phyloP scores from a whole-genome alignment of 2,329 filamentous ascomycete species.

The Calonectria crousiana region DNA sequence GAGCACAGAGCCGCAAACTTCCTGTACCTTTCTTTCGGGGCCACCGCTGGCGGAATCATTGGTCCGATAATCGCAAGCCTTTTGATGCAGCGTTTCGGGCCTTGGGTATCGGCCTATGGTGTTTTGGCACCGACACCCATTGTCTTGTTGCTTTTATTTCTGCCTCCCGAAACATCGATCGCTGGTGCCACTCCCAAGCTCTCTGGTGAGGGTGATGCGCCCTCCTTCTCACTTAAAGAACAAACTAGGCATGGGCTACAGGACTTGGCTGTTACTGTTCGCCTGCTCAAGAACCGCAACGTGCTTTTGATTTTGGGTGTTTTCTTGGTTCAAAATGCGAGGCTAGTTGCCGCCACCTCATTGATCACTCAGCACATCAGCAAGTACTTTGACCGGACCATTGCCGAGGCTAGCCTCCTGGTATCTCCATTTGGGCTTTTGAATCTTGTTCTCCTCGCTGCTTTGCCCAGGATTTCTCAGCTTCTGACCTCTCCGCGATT shows the following conservation, averaged over 20 bases:
- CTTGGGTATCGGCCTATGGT: not conserved
- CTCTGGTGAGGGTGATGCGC: not conserved
- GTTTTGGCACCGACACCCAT: not conserved
- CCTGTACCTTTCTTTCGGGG: not conserved
- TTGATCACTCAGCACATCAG: not conserved
- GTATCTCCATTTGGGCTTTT: not conserved
- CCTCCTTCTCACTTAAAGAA: not conserved
- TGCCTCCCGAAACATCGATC: not conserved
- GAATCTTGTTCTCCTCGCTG: not conserved
- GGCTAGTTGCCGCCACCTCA: not conserved
- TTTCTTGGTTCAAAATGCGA: not conserved
- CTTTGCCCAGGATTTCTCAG: not conserved
- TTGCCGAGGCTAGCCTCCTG: not conserved
- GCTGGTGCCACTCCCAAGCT: not conserved
- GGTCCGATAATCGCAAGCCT: not conserved
- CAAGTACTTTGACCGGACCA: not conserved
- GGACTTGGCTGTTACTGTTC: not conserved
- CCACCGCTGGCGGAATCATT: not conserved
- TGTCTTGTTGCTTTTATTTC: not conserved
- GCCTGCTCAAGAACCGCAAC: not conserved
- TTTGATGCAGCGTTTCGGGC: not conserved
- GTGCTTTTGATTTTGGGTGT: not conserved
- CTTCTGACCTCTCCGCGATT: not conserved
- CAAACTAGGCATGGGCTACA: not conserved
- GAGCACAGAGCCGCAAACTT: not conserved